Evolutionary conservation across 768 basidiomycete genomes (phyloP).

Genomic region (Pilatotrama ljubarskyi): DNA sequence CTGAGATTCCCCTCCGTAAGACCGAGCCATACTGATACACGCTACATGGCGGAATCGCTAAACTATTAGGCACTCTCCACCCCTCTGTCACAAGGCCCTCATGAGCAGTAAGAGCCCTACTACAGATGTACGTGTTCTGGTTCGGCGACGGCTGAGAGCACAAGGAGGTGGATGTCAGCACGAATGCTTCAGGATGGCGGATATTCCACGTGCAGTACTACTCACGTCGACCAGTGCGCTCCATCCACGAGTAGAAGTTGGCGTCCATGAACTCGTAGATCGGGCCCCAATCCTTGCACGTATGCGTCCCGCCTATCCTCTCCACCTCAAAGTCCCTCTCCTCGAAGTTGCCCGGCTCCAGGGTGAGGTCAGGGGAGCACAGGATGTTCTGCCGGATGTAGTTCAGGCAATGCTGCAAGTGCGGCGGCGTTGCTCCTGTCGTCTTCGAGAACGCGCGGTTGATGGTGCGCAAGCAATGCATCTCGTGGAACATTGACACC

Average conservation of each 20-base stretch:
- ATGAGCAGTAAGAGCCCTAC: too few relatives aligned
- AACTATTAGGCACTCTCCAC: too few relatives aligned
- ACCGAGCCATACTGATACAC: too few relatives aligned
- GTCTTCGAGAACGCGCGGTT: constrained; percentile 2
- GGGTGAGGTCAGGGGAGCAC: constrained; percentile 33
- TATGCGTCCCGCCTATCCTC: constrained; percentile 16
- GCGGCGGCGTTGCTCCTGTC: constrained; percentile 20
- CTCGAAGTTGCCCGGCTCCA: constrained; percentile 31
- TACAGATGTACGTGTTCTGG: too few relatives aligned
- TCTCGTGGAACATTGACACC: constrained; percentile 40
- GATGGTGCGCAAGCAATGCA: constrained; percentile 38
- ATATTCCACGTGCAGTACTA: too few relatives aligned
- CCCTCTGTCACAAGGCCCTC: too few relatives aligned
- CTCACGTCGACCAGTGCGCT: constrained; percentile 2
- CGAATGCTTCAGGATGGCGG: too few relatives aligned
- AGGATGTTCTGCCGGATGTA: constrained; percentile 36
- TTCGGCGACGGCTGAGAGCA: too few relatives aligned
- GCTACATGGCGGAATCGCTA: too few relatives aligned
- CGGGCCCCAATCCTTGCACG: constrained; percentile 7
- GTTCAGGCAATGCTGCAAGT: constrained; percentile 34
- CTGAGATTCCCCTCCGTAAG: too few relatives aligned
- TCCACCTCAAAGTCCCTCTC: constrained; percentile 22
- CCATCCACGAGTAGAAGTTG: constrained; percentile 4
- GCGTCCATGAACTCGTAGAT: constrained; percentile 3
- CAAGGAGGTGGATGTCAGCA: too few relatives aligned